Base-by-base conservation (phyloP, 495 filamentous ascomycete genomes). In the Podospora anserina region DNA sequence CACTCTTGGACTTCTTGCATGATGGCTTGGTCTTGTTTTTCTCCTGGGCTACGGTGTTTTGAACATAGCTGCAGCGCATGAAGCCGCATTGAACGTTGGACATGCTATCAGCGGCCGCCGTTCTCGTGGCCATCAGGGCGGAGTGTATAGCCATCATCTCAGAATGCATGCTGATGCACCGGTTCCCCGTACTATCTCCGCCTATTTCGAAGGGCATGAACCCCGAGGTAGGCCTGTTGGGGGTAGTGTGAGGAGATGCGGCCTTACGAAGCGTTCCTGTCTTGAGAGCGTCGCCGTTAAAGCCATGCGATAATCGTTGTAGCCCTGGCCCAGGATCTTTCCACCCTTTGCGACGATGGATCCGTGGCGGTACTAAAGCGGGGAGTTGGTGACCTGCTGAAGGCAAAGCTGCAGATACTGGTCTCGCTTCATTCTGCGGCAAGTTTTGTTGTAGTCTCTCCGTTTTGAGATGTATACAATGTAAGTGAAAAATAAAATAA, bases 131-230 rank as follows among this genome's bases (percentile, higher is more conserved):
- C 32, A 79, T 75, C 63, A 86, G 80, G 66, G 84, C 83, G 28
- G 79, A 82, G 68, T 80, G 76, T 68, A 86, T 82, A 7, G 84
- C 83, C 83, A 85, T 85, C 82, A 85, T 86, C 78, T 85, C 83
- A 32, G 81, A 80, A 66, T 86, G 83, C 82, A 85, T 84, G 27
- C 77, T 81, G 26, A 86, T 71, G 26, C 82, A 81, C 20, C 65
- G 74, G 68, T 82, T 83, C 18, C 77, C 60, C 3, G 56, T 53
- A 61, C 66, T 69, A 60, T 69, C 72, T 60, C 70, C 72, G 32
- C 71, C 67, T 34, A 56, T 66, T 63, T 71, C 66, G 34, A 68
- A 66, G 4, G 66, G 69, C 3, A 61, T 59, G 39, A 66, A 68
- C 11, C n/a, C 15, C 0, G 23, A n/a, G 9, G 39, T 49, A 6